A percentile compares a stretch with the other conserved stretches of the same genome.
These are phyloP conservation scores for Nannochloropsis granulata DNA, from an alignment of 108 stramenopile species.

Conservation along the genomic window DNA sequence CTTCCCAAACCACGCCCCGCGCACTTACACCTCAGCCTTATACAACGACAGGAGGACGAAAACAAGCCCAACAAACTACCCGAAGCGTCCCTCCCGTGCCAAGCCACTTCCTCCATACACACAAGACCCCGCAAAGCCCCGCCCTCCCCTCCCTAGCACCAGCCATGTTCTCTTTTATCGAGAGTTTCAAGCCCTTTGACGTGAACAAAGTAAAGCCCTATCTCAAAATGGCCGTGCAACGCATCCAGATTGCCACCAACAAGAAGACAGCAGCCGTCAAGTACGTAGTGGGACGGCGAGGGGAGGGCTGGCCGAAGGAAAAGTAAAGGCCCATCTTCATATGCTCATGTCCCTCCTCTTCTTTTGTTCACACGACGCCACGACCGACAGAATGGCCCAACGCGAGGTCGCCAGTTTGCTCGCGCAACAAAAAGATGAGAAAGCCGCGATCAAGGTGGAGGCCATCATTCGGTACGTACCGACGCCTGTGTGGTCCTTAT, in stretches of 20 bases:
- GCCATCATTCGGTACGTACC: constrained; percentile 37
- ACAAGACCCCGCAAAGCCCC: too few relatives aligned
- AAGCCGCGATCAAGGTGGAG: constrained; percentile 71
- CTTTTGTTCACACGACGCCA: not conserved
- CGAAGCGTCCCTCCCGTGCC: too few relatives aligned
- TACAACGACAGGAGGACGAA: too few relatives aligned
- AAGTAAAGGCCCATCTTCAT: not conserved
- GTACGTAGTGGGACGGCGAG: constrained; percentile 52
- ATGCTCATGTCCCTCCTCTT: not conserved
- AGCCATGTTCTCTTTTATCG: not conserved
- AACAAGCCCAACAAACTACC: too few relatives aligned
- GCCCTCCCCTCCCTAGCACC: too few relatives aligned
- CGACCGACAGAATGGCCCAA: constrained; percentile 4
- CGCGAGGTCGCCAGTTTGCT: constrained; percentile 61
- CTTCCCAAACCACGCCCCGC: too few relatives aligned
- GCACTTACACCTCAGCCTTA: too few relatives aligned
- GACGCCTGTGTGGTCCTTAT: too few relatives aligned
- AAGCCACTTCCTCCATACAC: too few relatives aligned
- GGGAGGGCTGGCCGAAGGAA: too few relatives aligned
- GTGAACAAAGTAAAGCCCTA: not conserved
- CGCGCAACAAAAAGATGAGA: constrained; percentile 62
- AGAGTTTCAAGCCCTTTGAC: not conserved
- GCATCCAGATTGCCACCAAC: constrained; percentile 61
- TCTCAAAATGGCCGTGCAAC: constrained; percentile 73
- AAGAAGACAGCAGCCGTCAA: constrained; percentile 52